phyloP scores from a whole-genome alignment of 768 basidiomycete species.

The Naganishia vishniacii region DNA sequence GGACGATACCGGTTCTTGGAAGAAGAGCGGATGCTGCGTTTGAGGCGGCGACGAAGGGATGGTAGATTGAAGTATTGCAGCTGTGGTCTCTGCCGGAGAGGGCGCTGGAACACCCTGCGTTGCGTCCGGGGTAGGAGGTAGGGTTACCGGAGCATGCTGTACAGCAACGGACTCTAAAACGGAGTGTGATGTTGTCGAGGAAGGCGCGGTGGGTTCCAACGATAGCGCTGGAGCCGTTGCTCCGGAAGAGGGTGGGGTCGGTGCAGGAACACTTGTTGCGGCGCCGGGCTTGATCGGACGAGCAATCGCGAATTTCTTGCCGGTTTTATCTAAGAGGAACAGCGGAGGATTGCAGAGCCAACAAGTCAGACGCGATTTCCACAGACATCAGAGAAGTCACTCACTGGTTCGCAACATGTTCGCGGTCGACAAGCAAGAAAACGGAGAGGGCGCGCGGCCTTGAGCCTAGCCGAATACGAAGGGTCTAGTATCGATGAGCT shows the following conservation, averaged over 20 bases:
- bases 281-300: conserved; percentile 5
- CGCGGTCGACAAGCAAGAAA: neutral
- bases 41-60: neutral
- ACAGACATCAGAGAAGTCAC: neutral
- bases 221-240: neutral
- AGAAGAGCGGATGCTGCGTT: neutral
- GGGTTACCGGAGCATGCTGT: neutral
- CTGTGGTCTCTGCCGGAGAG: neutral
- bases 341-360: neutral
- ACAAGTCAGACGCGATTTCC: no score
- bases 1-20: neutral
- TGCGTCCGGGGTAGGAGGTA: conserved; percentile 6
- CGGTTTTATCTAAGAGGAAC: conserved; percentile 7
- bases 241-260: neutral
- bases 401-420: conserved; percentile 11
- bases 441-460: no score
- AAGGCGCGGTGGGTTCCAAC: neutral
- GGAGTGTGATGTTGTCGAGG: neutral
- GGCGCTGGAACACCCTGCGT: neutral
- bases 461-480: no score
- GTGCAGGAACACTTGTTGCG: neutral
- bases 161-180: neutral
- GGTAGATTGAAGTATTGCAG: neutral
- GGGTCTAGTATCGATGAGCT: no score
- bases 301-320: conserved; percentile 12